Evolutionary conservation across 495 filamentous ascomycete species (phyloP).

Genomic region (Rhizodiscina lignyota): DNA sequence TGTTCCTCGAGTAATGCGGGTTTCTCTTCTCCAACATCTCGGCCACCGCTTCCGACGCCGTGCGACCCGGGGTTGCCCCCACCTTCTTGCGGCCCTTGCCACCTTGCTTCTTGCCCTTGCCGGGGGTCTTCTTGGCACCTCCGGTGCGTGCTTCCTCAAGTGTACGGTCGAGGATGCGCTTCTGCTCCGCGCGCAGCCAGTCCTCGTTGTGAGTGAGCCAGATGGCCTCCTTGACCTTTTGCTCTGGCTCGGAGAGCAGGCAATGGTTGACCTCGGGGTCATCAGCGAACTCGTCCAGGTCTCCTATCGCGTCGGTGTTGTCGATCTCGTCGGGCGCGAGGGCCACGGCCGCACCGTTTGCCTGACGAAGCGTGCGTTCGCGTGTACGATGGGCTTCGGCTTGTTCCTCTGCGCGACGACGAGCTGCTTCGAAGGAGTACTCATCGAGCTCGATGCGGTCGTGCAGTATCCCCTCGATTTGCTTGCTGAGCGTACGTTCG

Average conservation of each 20-base stretch:
- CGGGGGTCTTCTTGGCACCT: conserved; percentile 30
- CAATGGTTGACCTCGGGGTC: conserved; percentile 73
- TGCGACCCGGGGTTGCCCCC: conserved; percentile 12
- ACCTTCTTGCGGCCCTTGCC: conserved; percentile 13
- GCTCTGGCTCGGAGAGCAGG: conserved; percentile 51
- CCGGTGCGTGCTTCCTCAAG: conserved; percentile 31
- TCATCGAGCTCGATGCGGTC: conserved; percentile 4
- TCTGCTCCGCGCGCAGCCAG: conserved; percentile 68
- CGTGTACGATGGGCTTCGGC: conserved; percentile 3
- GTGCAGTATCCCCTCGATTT: conserved; percentile 1
- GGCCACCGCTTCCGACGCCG: conserved; percentile 11
- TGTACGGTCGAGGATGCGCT: conserved; percentile 51
- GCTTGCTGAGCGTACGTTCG: too few relatives aligned
- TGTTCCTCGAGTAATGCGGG: conserved; percentile 4
- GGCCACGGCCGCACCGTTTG: neutral
- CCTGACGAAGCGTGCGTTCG: too few relatives aligned
- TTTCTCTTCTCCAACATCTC: conserved; percentile 13
- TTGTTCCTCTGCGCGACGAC: neutral
- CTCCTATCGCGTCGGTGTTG: conserved; percentile 37
- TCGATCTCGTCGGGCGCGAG: conserved; percentile 2
- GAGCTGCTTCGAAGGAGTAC: neutral
- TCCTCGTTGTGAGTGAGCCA: conserved; percentile 92
- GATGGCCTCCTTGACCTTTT: conserved; percentile 64
- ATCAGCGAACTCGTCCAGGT: conserved; percentile 64
- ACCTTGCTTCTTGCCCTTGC: conserved; percentile 25